Base-by-base conservation (phyloP, 2,329 filamentous ascomycete genomes). In the Neodidymelliopsis sp. region DNA sequence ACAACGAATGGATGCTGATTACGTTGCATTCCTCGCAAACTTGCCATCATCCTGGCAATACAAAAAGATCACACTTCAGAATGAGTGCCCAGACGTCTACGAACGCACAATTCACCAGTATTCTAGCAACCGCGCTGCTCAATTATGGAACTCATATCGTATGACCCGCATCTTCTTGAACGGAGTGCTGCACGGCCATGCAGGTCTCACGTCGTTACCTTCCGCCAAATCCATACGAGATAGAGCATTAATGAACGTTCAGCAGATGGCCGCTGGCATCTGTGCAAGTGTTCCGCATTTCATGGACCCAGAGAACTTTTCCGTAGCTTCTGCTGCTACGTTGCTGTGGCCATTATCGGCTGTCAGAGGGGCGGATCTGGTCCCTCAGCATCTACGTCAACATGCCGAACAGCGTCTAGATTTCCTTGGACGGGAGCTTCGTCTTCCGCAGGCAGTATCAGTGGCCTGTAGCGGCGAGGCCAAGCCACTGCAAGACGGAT, bases 161-260 rank as follows among this genome's bases (percentile, higher is more conserved):
- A 59, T 63, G 48, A 37, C 56, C 9, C 54, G 58, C 20, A 49
- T 62, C 12, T 41, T 62, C 6, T 42, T 62, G 9, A 58, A 59
- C 25, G 48, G 53, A n/a, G 46, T 55, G 9, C 30, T 49, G 18
- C 42, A 53, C 22, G 36, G 24, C 6, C 25, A 42, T 16, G 31
- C 44, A 1, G n/a, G n/a, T n/a, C n/a, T n/a, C n/a, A n/a, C n/a
- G n/a, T n/a, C 24, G 25, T 8, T 25, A 39, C n/a, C 15, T 56
- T 11, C 39, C 6, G 7, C 11, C 33, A 30, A 6, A n/a, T 10
- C 16, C n/a, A 23, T 38, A 9, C 25, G 30, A 15, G 7, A 8
- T 16, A 33, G 24, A n/a, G 43, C 49, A 5, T 18, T 15, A 10
- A 7, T 20, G 12, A 45, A 37, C 13, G 34, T 44, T 19, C 28